phyloP scores from a whole-genome alignment of 78 protist species.

The Guillardia theta region DNA sequence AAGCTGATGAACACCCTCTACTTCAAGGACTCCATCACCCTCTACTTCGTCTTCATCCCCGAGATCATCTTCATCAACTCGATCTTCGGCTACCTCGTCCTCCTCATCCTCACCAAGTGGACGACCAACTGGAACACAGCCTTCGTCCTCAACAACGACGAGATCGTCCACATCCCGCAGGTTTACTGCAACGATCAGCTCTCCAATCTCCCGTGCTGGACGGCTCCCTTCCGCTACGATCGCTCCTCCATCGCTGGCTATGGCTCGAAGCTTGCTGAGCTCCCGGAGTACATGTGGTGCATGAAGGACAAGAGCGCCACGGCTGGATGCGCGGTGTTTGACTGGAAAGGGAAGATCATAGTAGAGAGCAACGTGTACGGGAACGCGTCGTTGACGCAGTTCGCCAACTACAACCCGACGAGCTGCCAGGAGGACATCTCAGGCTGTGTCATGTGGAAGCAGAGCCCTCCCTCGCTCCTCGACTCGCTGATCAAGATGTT shows the following conservation, averaged over 20 bases:
- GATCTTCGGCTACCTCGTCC: constrained; percentile 94
- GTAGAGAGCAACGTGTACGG: background rate
- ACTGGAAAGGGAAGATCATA: background rate
- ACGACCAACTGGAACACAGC: constrained; percentile 7
- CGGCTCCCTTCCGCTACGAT: background rate
- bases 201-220: constrained; percentile 28
- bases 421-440: background rate
- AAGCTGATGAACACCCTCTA: constrained; percentile 78
- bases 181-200: constrained; percentile 12
- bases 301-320: background rate
- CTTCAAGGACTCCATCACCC: constrained; percentile 51
- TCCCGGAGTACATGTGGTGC: constrained; percentile 15
- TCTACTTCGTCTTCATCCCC: constrained; percentile 79
- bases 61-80: constrained; percentile 89
- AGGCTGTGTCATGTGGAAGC: constrained; percentile 22
- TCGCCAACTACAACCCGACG: background rate
- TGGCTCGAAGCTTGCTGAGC: constrained; percentile 4
- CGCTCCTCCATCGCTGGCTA: background rate
- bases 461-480: constrained; percentile 33
- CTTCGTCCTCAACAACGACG: constrained; percentile 41
- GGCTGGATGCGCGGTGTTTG: constrained; percentile 27
- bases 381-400: background rate
- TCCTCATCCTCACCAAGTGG: constrained; percentile 82
- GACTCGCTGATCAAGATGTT: constrained; percentile 36
- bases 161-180: constrained; percentile 30